Evolutionary conservation across 345 rosid genomes (phyloP).

Genomic region (Passiflora organensis): DNA sequence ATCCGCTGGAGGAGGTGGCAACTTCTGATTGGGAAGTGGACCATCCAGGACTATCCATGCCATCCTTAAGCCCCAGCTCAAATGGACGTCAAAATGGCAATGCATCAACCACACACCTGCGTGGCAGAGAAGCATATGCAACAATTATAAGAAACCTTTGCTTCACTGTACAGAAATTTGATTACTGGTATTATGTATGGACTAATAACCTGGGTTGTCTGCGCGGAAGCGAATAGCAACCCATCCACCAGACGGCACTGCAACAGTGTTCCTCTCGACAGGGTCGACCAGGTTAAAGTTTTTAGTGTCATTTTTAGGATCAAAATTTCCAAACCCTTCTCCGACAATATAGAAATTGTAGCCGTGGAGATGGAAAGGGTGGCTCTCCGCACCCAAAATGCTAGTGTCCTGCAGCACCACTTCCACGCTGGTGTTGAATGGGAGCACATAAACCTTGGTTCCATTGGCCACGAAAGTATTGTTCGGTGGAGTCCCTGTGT

Average conservation of each 20-base stretch:
- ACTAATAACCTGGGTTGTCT: conserved; percentile 66
- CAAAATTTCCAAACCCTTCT: conserved; percentile 71
- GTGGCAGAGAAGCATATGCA: too few species aligned
- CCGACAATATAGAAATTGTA: conserved; percentile 65
- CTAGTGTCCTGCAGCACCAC: conserved; percentile 75
- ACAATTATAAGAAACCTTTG: too few species aligned
- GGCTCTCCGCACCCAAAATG: conserved; percentile 65
- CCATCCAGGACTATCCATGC: conserved; percentile 10
- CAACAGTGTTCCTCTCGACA: conserved; percentile 60
- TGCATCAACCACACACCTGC: conserved; percentile 19
- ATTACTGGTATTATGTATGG: too few species aligned
- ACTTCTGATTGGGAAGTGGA: conserved; percentile 14
- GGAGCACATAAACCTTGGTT: conserved; percentile 50
- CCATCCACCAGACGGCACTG: conserved; percentile 74
- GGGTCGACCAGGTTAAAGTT: conserved; percentile 69
- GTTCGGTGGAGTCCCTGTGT: conserved; percentile 70
- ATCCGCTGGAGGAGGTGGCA: conserved; percentile 12
- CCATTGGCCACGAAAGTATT: conserved; percentile 49
- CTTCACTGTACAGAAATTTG: too few species aligned
- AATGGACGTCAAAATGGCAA: conserved; percentile 11
- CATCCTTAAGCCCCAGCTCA: conserved; percentile 12
- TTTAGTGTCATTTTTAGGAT: conserved; percentile 45
- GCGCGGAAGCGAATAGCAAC: conserved; percentile 62
- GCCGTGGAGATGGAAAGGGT: conserved; percentile 81
- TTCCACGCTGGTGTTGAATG: conserved; percentile 61